phyloP scores from a whole-genome alignment of 306 rosid species.

The Malus asiatica region DNA sequence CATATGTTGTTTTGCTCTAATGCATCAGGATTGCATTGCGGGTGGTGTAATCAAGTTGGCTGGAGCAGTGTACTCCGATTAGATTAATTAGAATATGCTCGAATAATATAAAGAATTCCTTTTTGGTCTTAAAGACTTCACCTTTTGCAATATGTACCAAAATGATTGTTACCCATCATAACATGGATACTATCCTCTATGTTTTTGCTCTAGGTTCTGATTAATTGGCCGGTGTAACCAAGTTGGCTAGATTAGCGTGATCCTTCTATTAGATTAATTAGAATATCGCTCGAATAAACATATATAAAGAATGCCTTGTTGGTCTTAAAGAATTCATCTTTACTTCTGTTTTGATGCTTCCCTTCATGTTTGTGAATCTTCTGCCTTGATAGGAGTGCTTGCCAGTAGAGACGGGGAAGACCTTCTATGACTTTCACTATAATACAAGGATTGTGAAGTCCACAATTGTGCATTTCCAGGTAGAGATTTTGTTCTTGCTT shows the following conservation, averaged over 20 bases:
- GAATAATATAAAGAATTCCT: neutral
- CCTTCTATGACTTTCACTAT: constrained; percentile 77
- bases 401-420: constrained; percentile 53
- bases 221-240: neutral
- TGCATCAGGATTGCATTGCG: too few species aligned
- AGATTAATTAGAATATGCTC: too few species aligned
- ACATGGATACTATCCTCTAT: neutral
- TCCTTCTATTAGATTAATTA: neutral
- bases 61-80: too few species aligned
- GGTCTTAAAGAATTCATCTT: neutral
- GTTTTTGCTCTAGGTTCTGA: neutral
- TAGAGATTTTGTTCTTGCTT: constrained; percentile 23
- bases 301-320: neutral
- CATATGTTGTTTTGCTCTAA: neutral
- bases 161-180: neutral
- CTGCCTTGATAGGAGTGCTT: constrained; percentile 55
- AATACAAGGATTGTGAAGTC: constrained; percentile 90
- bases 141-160: neutral
- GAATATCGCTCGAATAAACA: neutral
- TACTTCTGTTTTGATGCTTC: neutral
- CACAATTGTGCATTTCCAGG: constrained; percentile 94
- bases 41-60: too few species aligned
- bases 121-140: neutral
- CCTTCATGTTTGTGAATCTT: neutral
- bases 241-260: neutral